phyloP scores from a whole-genome alignment of 148 eudicot genomes.

The Oxyria digyna region DNA sequence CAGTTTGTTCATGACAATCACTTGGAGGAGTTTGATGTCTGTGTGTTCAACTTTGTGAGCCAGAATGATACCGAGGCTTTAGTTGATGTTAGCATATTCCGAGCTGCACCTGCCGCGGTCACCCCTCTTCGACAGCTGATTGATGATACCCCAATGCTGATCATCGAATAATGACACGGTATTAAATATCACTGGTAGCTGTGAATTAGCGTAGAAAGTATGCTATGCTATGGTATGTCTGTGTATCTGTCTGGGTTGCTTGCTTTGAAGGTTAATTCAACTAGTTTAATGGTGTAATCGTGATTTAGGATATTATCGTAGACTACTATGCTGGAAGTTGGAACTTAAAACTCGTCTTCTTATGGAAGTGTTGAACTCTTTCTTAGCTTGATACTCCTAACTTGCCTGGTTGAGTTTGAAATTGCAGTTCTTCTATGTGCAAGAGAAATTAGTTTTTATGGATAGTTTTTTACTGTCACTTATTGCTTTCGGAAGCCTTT shows the following conservation, averaged over 20 bases:
- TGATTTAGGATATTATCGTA: not conserved
- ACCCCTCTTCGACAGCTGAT: conserved; percentile 10
- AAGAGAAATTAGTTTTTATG: not conserved
- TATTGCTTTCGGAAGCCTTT: too few relatives aligned
- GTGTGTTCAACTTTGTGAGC: conserved; percentile 15
- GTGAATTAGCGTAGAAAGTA: not conserved
- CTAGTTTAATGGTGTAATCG: not conserved
- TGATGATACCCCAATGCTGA: conserved; percentile 1
- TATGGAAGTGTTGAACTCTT: not conserved
- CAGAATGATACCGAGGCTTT: conserved; percentile 8
- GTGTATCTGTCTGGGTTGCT: too few relatives aligned
- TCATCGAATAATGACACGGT: not conserved
- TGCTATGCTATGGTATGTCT: not conserved
- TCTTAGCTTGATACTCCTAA: not conserved
- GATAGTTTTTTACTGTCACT: not conserved
- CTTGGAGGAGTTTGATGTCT: conserved; percentile 28
- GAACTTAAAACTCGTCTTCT: not conserved
- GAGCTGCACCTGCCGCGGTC: conserved; percentile 13
- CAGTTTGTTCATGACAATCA: conserved; percentile 18
- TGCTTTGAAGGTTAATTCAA: not conserved
- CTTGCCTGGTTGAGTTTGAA: conserved; percentile 3
- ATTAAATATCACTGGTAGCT: not conserved
- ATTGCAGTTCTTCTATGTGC: not conserved
- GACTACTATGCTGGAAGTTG: not conserved
- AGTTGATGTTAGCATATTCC: conserved; percentile 21